phyloP scores from a whole-genome alignment of 2,329 filamentous ascomycete species.

The Fusarium sp. region DNA sequence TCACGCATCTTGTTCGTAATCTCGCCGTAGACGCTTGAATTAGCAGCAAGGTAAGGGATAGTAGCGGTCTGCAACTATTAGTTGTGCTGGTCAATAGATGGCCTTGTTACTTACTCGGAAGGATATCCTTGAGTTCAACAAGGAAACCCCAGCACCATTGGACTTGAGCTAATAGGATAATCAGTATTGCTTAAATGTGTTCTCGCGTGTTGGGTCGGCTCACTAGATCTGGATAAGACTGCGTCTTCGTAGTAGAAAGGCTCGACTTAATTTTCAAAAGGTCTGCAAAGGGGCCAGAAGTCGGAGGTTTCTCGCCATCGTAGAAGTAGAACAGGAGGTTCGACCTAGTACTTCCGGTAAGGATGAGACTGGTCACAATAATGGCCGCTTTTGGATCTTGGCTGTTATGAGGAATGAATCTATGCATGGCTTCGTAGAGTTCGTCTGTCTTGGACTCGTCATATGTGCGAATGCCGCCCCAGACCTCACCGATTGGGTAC shows the following conservation, averaged over 20 bases:
- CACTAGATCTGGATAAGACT: constrained; percentile 5
- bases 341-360: background rate
- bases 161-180: background rate
- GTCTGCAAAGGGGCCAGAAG: constrained; percentile 14
- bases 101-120: constrained; percentile 1
- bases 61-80: constrained; percentile 6
- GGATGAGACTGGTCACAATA: constrained; percentile 1
- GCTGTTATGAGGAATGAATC: constrained; percentile 19
- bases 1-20: constrained; percentile 4
- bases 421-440: constrained; percentile 15
- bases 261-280: constrained; percentile 15
- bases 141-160: constrained; percentile 5
- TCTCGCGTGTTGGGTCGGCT: accelerated
- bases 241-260: background rate
- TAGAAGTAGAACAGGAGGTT: constrained; percentile 24
- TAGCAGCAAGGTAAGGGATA: background rate
- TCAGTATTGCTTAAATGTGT: accelerated
- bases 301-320: constrained; percentile 12
- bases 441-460: constrained; percentile 2
- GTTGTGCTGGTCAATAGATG: accelerated
- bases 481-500: constrained; percentile 1
- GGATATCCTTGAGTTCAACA: constrained; percentile 16
- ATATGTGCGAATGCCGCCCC: constrained; percentile 18
- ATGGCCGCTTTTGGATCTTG: constrained; percentile 1
- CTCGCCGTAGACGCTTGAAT: constrained; percentile 1